Evolutionary conservation across 2,329 filamentous ascomycete species (phyloP), one percentile per base, ranked within the genome.

Genomic region (Blumeriella jaapii): DNA sequence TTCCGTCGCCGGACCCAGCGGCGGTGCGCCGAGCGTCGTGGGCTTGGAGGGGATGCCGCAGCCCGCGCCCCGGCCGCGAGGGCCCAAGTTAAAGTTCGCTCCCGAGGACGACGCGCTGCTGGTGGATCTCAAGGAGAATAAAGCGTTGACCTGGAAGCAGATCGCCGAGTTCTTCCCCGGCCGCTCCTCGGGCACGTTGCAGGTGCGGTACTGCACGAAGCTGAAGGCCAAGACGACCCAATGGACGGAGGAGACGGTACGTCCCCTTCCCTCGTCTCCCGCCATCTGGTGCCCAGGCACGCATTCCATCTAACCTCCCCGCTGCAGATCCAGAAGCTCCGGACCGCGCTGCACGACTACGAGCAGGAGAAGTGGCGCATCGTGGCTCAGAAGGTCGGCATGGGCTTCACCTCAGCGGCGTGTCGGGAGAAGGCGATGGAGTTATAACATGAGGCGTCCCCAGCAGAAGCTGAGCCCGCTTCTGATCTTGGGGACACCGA

Each of bases 141-240:
- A 91, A 59, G 87, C 84, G 54, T 66, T 95, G 55, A 93, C 87
- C 4, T 95, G 87, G 87, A 94, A 93, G 61, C 87, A 95, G 65
- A 95, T 95, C 53, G 84, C 86, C 38, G 87, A 94, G 55, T 94
- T 94, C 61, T 95, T 95, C 50, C 87, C 87, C 1, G 87, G 86
- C 1, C 70, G 87, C 39, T 91, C 83, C 39, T 93, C 83, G 29
- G 87, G 87, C 12, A 94, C 87, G 18, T 62, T 95, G 42, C 87
- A 95, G 59, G 87, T 95, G 36, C 78, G 87, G 22, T 95, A 95
- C 58, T 95, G 87, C 57, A 94, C 86, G 27, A 94, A 93, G 61
- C 65, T 94, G 34, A 94, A 93, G 62, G 86, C 85, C 10, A 94
- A 94, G 64, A 87, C 82, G 24, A 93, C 83, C 9, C 75, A 85